phyloP scores from a whole-genome alignment of 306 rosid genomes.

The Pachyrhizus erosus region DNA sequence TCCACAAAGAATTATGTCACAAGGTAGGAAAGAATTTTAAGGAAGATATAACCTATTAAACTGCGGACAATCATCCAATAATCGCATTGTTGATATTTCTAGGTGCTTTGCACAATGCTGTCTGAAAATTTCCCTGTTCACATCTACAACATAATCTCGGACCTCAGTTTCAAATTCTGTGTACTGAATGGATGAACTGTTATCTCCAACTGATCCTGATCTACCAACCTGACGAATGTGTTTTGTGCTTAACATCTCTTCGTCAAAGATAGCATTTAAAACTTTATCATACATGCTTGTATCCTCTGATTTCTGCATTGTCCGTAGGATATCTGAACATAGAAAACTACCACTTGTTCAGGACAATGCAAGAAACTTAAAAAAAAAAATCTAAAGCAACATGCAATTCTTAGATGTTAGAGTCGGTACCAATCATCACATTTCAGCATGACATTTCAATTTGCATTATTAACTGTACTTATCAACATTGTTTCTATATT shows the following conservation, averaged over 20 bases:
- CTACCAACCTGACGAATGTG: slow-evolving; percentile 60
- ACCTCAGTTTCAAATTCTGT: slow-evolving; percentile 78
- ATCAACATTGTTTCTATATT: slow-evolving; percentile 20
- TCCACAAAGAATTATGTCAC: slow-evolving; percentile 16
- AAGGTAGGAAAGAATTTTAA: slow-evolving; percentile 35
- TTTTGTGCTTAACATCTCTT: slow-evolving; percentile 69
- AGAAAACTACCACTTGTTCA: slow-evolving; percentile 39
- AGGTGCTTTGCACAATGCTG: slow-evolving; percentile 89
- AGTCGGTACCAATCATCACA: slow-evolving; percentile 8
- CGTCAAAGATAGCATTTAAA: slow-evolving; percentile 84
- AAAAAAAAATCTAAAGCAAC: background rate
- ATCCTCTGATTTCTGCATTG: slow-evolving; percentile 92
- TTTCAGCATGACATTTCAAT: slow-evolving; percentile 10
- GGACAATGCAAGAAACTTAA: slow-evolving; percentile 33
- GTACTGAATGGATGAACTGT: slow-evolving; percentile 62
- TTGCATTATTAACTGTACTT: slow-evolving; percentile 32
- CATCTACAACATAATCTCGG: slow-evolving; percentile 82
- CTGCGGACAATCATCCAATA: slow-evolving; percentile 77
- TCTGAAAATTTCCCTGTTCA: slow-evolving; percentile 72
- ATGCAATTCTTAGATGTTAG: background rate
- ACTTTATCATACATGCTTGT: slow-evolving; percentile 83
- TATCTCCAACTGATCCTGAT: slow-evolving; percentile 57
- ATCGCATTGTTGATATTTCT: slow-evolving; percentile 71
- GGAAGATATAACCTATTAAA: slow-evolving; percentile 68
- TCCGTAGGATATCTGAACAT: slow-evolving; percentile 73